Evolutionary conservation across 1,284 basidiomycete species (phyloP), one percentile per base, ranked within the genome.

Genomic region (Moniliophthora roreri): DNA sequence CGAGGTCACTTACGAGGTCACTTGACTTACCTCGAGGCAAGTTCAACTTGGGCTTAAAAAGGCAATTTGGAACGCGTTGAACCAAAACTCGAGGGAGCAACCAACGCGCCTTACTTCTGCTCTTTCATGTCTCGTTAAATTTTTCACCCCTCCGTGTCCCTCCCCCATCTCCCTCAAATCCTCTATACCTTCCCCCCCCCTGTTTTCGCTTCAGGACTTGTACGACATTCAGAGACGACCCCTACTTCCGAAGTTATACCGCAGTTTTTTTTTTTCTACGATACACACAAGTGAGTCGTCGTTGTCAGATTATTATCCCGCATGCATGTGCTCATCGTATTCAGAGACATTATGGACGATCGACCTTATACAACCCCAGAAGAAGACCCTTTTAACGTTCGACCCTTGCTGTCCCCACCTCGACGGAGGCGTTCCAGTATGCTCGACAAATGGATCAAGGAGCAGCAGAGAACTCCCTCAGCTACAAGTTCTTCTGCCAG

Each of bases 361-460:
- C 60, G 57, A 42, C 75, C 74, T n/a, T 78, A 78, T 60, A 78
- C 76, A 52, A 67, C 70, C 51, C 69, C 75, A 21, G 76, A 78
- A 50, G 76, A 78, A 60, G 77, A 79, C 58, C 76, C 76, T n/a
- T 77, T 78, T 66, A 72, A 60, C 59, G 66, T 68, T 44, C 66
- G 59, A 37, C 71, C 73, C 34, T 58, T 67, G 35, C 55, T 69
- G n/a, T 63, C 61, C 39, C 69, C 68, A 48, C 66, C 71, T 32
- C 67, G 68, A 45, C 69, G 69, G 45, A 64, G 69, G 51, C 80
- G 80, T 45, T 80, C 84, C 10, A 85, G 82, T 64, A 77, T 81
- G 64, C 73, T 89, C 52, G 77, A 84, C 60, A 81, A 78, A 55
- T 89, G 87, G 87, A 80, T 89, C 47, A 70, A 76, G 40, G 84